Evolutionary conservation across 2,329 filamentous ascomycete genomes (phyloP), one percentile per base, ranked within the genome.

Genomic region (Trichoderma sp.): DNA sequence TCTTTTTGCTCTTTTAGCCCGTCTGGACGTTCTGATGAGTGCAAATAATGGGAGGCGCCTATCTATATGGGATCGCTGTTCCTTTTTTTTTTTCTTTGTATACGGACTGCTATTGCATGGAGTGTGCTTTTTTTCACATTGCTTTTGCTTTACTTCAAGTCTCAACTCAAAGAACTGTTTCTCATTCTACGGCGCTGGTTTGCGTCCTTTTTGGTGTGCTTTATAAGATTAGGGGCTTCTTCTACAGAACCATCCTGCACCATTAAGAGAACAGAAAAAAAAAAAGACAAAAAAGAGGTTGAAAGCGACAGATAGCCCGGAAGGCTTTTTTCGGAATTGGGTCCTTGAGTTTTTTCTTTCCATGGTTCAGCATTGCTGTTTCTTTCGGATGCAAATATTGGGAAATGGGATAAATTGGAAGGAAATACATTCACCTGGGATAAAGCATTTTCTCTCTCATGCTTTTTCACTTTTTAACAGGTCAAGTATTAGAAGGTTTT

Each of bases 1-100:
- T 28, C 81, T 84, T 83, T 43, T 82, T 83, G 80, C 82, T 85
- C 84, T 82, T 83, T 84, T 65, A 34, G 83, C 82, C 81, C 79
- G 79, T 81, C 78, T 80, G 69, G 7, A 74, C 77, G 73, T 80
- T 82, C 78, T 81, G 80, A 81, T 80, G 79, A 79, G 76, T 75
- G 78, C 74, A 71, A 78, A 79, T 65, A 56, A 78, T 78, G 78
- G 80, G 77, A 79, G 81, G 80, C 81, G 75, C 74, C 67, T 78
- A 75, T 76, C 76, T 59, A 16, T 49, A 51, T 28, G 39, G 63
- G 63, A 24, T 37, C 63, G 28, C 63, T 37, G 26, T 59, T 59
- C 52, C n/a, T 49, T 66, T 58, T 46, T 54, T 54, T 49, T 66
- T 49, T 46, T 54, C 39, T 21, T 58, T 59, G 56, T 28, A 52